Conservation (phyloP, 2,329 filamentous ascomycete species). For the Aspergillus neoniger region DNA sequence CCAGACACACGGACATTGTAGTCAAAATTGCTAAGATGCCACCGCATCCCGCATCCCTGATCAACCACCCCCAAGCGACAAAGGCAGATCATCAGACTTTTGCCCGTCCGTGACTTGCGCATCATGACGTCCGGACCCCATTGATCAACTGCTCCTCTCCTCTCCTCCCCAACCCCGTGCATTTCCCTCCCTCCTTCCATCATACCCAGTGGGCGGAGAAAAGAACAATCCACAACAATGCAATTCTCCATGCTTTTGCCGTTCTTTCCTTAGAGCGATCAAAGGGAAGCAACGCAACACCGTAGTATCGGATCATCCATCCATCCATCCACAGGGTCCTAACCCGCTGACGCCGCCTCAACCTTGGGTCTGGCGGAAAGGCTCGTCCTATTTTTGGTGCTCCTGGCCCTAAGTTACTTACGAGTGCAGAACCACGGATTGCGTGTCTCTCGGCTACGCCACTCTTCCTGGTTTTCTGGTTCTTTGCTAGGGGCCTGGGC, state of each 20-base stretch:
- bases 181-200: neutral
- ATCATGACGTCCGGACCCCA: constrained; percentile 8
- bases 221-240: neutral
- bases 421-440: constrained; percentile 11
- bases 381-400: constrained; percentile 18
- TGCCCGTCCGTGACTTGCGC: constrained; percentile 8
- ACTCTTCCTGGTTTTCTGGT: neutral
- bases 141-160: neutral
- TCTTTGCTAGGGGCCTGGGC: neutral
- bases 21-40: neutral
- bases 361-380: constrained; percentile 9
- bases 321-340: neutral
- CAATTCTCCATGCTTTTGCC: neutral
- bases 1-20: neutral
- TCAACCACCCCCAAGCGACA: neutral
- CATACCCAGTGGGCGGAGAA: neutral
- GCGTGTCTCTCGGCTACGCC: constrained; percentile 1
- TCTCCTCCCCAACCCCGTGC: neutral
- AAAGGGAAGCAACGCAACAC: neutral
- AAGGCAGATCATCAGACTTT: constrained; percentile 1
- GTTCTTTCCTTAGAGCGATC: neutral
- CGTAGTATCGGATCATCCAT: neutral
- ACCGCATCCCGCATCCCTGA: constrained; percentile 1
- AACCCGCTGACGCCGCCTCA: neutral
- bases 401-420: neutral